Percentiles rank a stretch among this genome's conserved stretches.
These are phyloP conservation scores for Aspergillus bertholletiae DNA, from an alignment of 495 filamentous ascomycete genomes.

Conservation along the genomic window DNA sequence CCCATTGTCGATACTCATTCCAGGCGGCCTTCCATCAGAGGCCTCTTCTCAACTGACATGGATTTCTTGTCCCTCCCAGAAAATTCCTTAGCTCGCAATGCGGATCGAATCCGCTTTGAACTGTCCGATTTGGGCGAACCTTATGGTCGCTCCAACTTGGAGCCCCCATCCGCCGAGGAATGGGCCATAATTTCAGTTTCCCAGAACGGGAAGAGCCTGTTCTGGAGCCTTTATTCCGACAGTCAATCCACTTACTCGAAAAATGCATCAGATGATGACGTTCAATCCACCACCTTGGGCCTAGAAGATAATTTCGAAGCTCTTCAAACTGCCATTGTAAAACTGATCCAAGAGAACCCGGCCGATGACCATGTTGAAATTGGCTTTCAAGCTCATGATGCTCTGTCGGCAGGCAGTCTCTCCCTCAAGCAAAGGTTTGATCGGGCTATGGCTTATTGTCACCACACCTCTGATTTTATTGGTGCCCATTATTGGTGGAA, in stretches of 20 bases:
- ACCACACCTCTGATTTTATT: conserved; percentile 41
- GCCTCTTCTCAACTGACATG: conserved; percentile 28
- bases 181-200: conserved; percentile 70
- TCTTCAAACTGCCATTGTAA: conserved; percentile 75
- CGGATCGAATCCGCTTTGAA: conserved; percentile 44
- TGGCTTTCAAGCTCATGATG: conserved; percentile 3
- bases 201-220: conserved; percentile 62
- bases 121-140: conserved; percentile 37
- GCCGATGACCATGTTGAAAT: conserved; percentile 36
- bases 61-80: conserved; percentile 24
- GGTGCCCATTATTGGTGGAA: conserved; percentile 52
- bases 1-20: conserved; percentile 14
- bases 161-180: conserved; percentile 41
- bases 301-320: conserved; percentile 80
- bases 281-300: conserved; percentile 59
- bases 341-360: conserved; percentile 77
- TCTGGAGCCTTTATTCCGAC: conserved; percentile 60
- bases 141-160: conserved; percentile 28
- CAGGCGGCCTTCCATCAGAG: conserved; percentile 18
- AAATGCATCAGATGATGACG: conserved; percentile 48
- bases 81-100: conserved; percentile 24
- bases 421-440: conserved; percentile 40
- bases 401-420: not conserved
- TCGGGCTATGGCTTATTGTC: conserved; percentile 34
- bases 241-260: conserved; percentile 13